Evolutionary conservation across 2,329 filamentous ascomycete genomes (phyloP).

Genomic region (Tolypocladium amazonense): DNA sequence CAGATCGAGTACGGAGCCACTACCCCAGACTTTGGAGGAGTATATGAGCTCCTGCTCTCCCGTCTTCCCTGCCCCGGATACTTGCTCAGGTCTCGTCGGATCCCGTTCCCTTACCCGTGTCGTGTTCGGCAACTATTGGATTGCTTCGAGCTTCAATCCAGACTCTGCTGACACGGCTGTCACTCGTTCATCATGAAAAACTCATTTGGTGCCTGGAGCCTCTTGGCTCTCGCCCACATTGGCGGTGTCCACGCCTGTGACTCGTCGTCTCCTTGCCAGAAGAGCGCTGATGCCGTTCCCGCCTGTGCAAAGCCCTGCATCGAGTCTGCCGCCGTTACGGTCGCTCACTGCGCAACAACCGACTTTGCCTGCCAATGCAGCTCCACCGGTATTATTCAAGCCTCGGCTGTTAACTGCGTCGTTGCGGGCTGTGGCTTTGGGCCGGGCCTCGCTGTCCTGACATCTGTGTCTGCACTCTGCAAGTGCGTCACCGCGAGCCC

Average conservation of each 20-base stretch:
- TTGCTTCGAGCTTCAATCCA: neutral
- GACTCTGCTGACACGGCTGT: neutral
- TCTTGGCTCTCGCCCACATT: constrained; percentile 10
- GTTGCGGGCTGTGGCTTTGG: constrained; percentile 9
- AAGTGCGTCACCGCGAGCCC: constrained; percentile 12
- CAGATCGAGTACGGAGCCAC: neutral
- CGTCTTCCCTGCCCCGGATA: neutral
- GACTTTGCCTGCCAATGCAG: constrained; percentile 16
- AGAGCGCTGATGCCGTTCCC: constrained; percentile 12
- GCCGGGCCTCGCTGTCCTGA: constrained; percentile 7
- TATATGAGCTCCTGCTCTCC: neutral
- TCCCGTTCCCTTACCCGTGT: neutral
- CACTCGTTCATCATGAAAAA: constrained; percentile 5
- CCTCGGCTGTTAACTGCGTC: constrained; percentile 10
- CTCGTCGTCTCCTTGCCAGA: constrained; percentile 12
- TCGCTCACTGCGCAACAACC: constrained; percentile 8
- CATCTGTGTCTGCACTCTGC: constrained; percentile 11
- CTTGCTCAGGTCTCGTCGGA: neutral
- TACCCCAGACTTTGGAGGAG: neutral
- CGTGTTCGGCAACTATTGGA: neutral
- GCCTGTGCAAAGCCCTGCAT: constrained; percentile 14
- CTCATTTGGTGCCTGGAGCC: constrained; percentile 3
- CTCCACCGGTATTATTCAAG: constrained; percentile 10
- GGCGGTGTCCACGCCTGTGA: constrained; percentile 9
- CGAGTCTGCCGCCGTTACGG: constrained; percentile 12